Base-by-base conservation (phyloP, 441 rosid genomes). In the Dalechampia spathulata region DNA sequence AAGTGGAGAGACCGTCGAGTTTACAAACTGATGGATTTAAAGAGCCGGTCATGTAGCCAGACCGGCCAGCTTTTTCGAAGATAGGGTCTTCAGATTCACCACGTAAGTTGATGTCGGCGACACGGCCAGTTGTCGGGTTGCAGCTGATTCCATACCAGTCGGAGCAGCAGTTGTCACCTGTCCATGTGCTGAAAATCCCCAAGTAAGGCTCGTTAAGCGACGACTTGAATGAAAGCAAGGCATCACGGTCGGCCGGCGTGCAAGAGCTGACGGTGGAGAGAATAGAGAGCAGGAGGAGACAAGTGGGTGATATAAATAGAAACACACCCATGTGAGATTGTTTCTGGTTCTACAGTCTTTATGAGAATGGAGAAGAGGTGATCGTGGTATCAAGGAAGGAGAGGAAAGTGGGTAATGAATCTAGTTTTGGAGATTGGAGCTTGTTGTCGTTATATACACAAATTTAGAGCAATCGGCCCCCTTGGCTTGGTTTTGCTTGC, bases 41-140 rank as follows among this genome's bases (percentile, higher is more conserved):
- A 13, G 78, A 72, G 10, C 96, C 98, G 54, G 95, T 64, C 98
- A 88, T 88, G 78, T 66, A 75, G 23, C 91, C 89, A 21, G 87
- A 62, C 27, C 83, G 77, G 47, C 87, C 86, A 11, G 90, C 72
- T 37, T 80, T 83, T 7, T 64, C 69, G 44, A 88, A 82, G 50
- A 88, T 76, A 2, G 86, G 94, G 52, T 92, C 98, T 68, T 88
- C 93, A 0, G 98, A 87, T 65, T 91, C 95, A 1, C 98, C 98
- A 0, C 98, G 96, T 41, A 92, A 90, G 60, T 76, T 79, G 34
- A 92, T 63, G 63, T 84, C 96, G 7, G 87, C 67, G 69, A 91
- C 96, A 28, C 86, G 85, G 45, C 57, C 68, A 38, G 78, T 37
- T 40, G 83, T 71, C 14, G 95, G 93, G 75, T 87, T 72, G 58